Evolutionary conservation across 345 rosid species (phyloP).

Genomic region (Eucalyptus paniculata): DNA sequence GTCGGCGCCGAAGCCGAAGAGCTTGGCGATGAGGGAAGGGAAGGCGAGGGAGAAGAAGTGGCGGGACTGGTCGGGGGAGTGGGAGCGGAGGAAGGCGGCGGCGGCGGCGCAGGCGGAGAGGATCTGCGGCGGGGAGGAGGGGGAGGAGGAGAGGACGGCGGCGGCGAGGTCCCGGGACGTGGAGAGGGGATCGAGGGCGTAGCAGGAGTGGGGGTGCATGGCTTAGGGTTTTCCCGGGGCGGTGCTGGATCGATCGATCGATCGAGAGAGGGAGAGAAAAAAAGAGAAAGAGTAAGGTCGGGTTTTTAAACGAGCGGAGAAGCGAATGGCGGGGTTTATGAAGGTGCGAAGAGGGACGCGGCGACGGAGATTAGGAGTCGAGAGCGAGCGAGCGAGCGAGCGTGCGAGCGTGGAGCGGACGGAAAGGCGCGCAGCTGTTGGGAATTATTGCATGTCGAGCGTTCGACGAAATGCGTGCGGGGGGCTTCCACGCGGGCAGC

Average conservation of each 20-base stretch:
- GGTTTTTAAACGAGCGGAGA: constrained; percentile 22
- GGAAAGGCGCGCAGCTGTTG: background rate
- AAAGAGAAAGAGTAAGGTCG: background rate
- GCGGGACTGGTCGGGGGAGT: constrained; percentile 73
- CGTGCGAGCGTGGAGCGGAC: background rate
- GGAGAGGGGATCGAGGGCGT: constrained; percentile 62
- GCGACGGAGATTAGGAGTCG: background rate
- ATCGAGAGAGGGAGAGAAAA: background rate
- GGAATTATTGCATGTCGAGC: too few species aligned
- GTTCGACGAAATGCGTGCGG: background rate
- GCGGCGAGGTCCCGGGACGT: constrained; percentile 63
- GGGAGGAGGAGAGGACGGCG: constrained; percentile 38
- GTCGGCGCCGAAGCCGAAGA: constrained; percentile 67
- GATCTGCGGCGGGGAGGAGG: constrained; percentile 48
- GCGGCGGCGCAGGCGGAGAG: constrained; percentile 49
- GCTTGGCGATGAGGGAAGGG: constrained; percentile 68
- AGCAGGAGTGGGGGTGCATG: constrained; percentile 72
- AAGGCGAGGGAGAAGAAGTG: constrained; percentile 87
- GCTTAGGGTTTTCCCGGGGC: background rate
- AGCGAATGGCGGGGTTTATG: constrained; percentile 56
- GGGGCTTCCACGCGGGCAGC: background rate
- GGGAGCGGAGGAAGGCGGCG: constrained; percentile 51
- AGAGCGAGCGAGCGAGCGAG: background rate
- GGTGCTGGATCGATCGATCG: background rate
- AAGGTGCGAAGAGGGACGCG: constrained; percentile 7